phyloP scores from a whole-genome alignment of 805 yeast genomes.

The Saturnispora besseyi region DNA sequence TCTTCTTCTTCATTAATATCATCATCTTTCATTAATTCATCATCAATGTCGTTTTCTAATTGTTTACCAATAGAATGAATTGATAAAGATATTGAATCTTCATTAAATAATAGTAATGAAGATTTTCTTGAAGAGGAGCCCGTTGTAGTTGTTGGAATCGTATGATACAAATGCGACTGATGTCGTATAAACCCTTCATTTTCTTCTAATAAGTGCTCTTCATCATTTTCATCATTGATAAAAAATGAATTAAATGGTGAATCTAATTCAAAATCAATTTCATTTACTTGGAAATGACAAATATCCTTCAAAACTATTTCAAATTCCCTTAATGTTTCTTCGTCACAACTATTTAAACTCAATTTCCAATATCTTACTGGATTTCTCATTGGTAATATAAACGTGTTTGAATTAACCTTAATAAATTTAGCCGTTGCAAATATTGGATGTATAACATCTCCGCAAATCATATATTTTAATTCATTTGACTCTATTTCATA shows the following conservation, averaged over 20 bases:
- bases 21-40: slow-evolving; percentile 1
- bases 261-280: slow-evolving; percentile 1
- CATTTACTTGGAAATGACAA: slow-evolving; percentile 12
- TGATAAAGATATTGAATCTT: slow-evolving; percentile 1
- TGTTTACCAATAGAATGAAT: slow-evolving; percentile 7
- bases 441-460: slow-evolving; percentile 64
- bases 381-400: slow-evolving; percentile 57
- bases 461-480: slow-evolving; percentile 58
- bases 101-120: slow-evolving; percentile 5
- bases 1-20: not conserved
- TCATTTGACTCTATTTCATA: slow-evolving; percentile 45
- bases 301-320: slow-evolving; percentile 19
- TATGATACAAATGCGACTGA: slow-evolving; percentile 6
- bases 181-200: not conserved
- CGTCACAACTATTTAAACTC: slow-evolving; percentile 29
- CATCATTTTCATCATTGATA: not conserved
- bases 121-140: slow-evolving; percentile 7
- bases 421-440: slow-evolving; percentile 54
- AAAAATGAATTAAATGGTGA: slow-evolving; percentile 11
- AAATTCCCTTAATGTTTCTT: slow-evolving; percentile 22
- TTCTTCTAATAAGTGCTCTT: no score
- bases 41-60: slow-evolving; percentile 5
- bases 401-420: slow-evolving; percentile 38
- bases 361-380: slow-evolving; percentile 72
- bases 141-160: slow-evolving; percentile 5